A percentile compares a stretch with the other conserved stretches of the same genome.
Evolutionary conservation across 2,329 filamentous ascomycete genomes (phyloP).

Genomic region (Monilinia laxa): DNA sequence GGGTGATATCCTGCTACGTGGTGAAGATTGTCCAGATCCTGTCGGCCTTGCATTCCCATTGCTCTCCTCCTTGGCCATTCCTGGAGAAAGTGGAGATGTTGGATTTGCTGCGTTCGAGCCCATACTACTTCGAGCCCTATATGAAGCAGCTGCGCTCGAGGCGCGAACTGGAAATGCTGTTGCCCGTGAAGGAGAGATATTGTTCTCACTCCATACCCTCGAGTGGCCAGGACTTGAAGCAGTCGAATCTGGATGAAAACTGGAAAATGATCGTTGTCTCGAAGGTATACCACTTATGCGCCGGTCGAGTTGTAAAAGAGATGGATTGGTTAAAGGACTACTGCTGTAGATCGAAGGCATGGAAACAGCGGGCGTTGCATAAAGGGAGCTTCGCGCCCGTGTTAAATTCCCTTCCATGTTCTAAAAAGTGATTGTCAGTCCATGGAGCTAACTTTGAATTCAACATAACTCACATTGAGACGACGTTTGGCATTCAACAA

Average conservation of each 20-base stretch:
- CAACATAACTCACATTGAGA: constrained; percentile 65
- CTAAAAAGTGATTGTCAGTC: constrained; percentile 47
- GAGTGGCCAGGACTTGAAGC: constrained; percentile 51
- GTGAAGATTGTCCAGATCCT: constrained; percentile 26
- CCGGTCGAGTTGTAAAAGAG: constrained; percentile 32
- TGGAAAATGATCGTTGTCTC: constrained; percentile 32
- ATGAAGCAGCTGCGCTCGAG: constrained; percentile 61
- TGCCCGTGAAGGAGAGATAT: constrained; percentile 48
- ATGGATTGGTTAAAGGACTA: constrained; percentile 42
- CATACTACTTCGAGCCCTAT: constrained; percentile 40
- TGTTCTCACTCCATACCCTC: constrained; percentile 62
- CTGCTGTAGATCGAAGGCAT: constrained; percentile 46
- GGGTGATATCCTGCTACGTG: constrained; percentile 31
- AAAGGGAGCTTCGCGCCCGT: constrained; percentile 70
- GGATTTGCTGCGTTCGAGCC: constrained; percentile 21
- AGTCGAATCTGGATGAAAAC: constrained; percentile 31
- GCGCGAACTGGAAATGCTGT: constrained; percentile 54
- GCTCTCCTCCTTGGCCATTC: constrained; percentile 24
- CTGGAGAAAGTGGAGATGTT: constrained; percentile 25
- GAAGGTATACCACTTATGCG: constrained; percentile 28
- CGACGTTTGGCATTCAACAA: constrained; percentile 88
- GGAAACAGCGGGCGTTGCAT: constrained; percentile 51
- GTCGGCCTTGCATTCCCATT: constrained; percentile 23
- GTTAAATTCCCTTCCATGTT: constrained; percentile 91
- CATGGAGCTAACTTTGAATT: not conserved